Evolutionary conservation across 257 asterid species (phyloP).

Genomic region (Prunella vulgaris): DNA sequence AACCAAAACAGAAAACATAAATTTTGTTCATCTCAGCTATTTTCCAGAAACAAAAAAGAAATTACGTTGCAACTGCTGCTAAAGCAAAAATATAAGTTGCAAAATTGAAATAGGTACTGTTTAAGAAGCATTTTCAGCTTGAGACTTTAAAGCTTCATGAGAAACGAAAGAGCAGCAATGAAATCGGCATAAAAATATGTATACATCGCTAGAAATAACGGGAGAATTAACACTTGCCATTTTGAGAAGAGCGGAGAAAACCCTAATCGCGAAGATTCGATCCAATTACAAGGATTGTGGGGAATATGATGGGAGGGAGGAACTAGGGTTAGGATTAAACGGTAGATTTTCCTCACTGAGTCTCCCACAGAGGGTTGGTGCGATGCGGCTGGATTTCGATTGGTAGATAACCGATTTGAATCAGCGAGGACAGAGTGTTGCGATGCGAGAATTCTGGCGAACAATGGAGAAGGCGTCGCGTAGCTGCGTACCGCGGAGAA

Average conservation of each 20-base stretch:
- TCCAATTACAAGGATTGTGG: conserved; percentile 18
- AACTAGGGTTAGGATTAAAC: conserved; percentile 26
- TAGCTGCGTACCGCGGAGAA: no score
- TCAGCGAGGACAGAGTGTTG: no score
- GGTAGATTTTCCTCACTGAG: conserved; percentile 24
- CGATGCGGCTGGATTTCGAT: no score
- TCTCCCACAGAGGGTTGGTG: conserved; percentile 30
- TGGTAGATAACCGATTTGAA: no score
- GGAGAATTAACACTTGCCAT: conserved; percentile 33
- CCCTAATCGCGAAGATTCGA: conserved; percentile 25
- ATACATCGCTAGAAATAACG: not conserved
- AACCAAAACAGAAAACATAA: not conserved
- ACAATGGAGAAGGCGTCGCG: no score
- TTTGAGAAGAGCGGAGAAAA: conserved; percentile 26
- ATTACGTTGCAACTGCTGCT: not conserved
- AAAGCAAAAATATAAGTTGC: conserved; percentile 14
- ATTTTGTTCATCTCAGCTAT: not conserved
- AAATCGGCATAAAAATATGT: not conserved
- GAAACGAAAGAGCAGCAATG: not conserved
- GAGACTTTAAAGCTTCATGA: not conserved
- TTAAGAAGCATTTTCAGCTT: conserved; percentile 16
- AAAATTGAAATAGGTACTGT: conserved; percentile 8
- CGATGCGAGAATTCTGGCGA: no score
- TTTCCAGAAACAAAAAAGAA: conserved; percentile 2
- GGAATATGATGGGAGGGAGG: conserved; percentile 17